These are phyloP conservation scores for Candida nemodendra DNA, from an alignment of 805 yeast species.

Conservation along the genomic window DNA sequence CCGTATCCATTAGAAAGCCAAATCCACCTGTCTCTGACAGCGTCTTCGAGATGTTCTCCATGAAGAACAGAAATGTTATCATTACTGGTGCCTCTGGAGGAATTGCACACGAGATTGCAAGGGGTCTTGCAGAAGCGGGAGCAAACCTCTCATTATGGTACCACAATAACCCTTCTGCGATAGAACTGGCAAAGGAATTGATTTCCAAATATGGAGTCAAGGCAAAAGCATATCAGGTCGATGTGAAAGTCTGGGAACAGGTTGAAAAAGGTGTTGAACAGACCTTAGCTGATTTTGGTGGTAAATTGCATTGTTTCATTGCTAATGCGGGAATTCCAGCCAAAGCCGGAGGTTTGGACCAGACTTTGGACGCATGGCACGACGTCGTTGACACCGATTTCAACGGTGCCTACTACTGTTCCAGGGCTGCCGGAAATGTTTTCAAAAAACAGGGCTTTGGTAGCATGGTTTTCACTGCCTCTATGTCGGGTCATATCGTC, in stretches of 20 bases:
- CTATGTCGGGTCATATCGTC: constrained; percentile 50
- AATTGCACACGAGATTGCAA: constrained; percentile 52
- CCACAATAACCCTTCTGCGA: constrained; percentile 17
- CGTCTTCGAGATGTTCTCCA: constrained; percentile 34
- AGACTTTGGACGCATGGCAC: constrained; percentile 27
- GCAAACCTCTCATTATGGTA: constrained; percentile 41
- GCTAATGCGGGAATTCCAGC: constrained; percentile 41
- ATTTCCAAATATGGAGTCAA: constrained; percentile 22
- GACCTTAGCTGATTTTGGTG: constrained; percentile 35
- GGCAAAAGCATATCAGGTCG: constrained; percentile 30
- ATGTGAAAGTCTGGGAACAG: constrained; percentile 30
- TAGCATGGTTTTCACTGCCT: constrained; percentile 47
- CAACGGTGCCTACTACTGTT: constrained; percentile 48
- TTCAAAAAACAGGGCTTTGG: constrained; percentile 46
- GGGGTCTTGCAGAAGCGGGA: constrained; percentile 52
- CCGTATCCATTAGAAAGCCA: constrained; percentile 16
- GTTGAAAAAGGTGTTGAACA: constrained; percentile 31
- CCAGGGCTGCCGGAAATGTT: constrained; percentile 44
- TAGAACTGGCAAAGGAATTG: constrained; percentile 19
- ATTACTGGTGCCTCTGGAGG: constrained; percentile 60
- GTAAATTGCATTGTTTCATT: constrained; percentile 38
- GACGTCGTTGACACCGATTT: constrained; percentile 47
- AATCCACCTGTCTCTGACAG: constrained; percentile 15
- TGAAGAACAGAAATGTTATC: constrained; percentile 41
- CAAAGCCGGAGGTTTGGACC: constrained; percentile 34